Base-by-base conservation (phyloP, 805 yeast genomes). In the Lachancea dasiensis region DNA sequence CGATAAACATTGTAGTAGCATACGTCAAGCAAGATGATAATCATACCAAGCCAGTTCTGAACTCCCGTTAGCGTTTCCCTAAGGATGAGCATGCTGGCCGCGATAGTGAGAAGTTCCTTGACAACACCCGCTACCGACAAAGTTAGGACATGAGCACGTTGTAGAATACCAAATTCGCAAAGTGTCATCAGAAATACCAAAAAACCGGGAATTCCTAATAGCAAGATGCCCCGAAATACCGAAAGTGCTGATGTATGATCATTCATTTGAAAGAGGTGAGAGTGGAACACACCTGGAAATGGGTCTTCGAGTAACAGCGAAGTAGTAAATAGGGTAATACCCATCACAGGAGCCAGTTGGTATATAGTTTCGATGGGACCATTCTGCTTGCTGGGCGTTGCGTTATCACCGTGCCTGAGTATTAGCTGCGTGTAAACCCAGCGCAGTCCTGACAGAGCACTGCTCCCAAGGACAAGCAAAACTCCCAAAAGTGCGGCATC, bases 361-460 rank as follows among this genome's bases (percentile, higher is more conserved):
- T 83, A 68, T 29, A 92, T 87, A 6, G 97, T 86, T 27, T 81
- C 69, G 14, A 92, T 76, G 2, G 98, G 94, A 54, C 89, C 80
- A 26, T 33, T 36, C 18, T 38, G n/a, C n/a, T n/a, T n/a, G n/a
- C n/a, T n/a, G n/a, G n/a, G n/a, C n/a, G n/a, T n/a, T n/a, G n/a
- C n/a, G n/a, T n/a, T n/a, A 31, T 40, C 52, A 30, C 31, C 39
- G 30, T 66, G 70, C 47, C 73, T 81, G 34, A 92, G 64, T 24
- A 90, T 69, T 16, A 92, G 59, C 55, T 92, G 97, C 1, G 97
- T 87, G 44, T 89, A 74, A 1, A 95, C 90, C 98, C 98, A 92
- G 46, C 98, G 73, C 36, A 92, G 65, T 0, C 98, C 98, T 11
- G 92, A 80, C 64, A 86, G 72, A 56, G 82, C 72, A 2, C 95